Base-by-base conservation (phyloP, 1,139 yeast genomes). In the Sugiyamaella xylanicola region DNA sequence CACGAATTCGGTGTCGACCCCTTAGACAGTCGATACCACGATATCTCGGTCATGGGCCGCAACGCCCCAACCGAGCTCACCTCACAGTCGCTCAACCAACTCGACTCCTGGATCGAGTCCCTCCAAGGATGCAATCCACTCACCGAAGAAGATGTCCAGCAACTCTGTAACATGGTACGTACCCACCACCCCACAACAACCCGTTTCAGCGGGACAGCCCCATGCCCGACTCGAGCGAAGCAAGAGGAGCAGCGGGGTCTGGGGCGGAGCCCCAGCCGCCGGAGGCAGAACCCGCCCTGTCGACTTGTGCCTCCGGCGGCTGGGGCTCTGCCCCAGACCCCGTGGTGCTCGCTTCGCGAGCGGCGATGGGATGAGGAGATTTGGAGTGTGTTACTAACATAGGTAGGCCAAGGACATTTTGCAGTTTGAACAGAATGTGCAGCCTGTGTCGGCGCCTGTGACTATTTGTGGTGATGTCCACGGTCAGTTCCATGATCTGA, bases 391-490 rank as follows among this genome's bases (percentile, higher is more conserved):
- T 8, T 32, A 32, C 37, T 32, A 32, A 32, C 37, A 13, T 4
- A 15, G 15, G 37, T 13, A 50, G 54, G 95, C 96, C n/a, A 88
- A 90, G 65, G 98, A 93, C 62, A 85, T 93, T 43, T 77, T 93
- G 63, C 92, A 91, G 69, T 85, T 83, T 63, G 99, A 95, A 75
- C 87, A 92, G 61, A 93, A 95, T 70, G 97, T 93, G 49, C 96
- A 92, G 69, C 91, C 92, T 4, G 97, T 93, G 43, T 89, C 86
- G 64, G 95, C 96, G 0, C 99, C 99, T 2, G 97, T 90, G 50
- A 92, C 98, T n/a, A 89, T 93, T 51, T 95, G 99, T 75, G 99
- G 99, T 54, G 98, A 93, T 71, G 93, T 93, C 43, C 99, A 93
- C 70, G 99, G 99, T 15, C 99, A 93, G 73, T 82, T 93, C 61